Percentiles rank a stretch among this genome's conserved stretches.
phyloP scores from a whole-genome alignment of 2,329 filamentous ascomycete species.

The Xylaria sp. region DNA sequence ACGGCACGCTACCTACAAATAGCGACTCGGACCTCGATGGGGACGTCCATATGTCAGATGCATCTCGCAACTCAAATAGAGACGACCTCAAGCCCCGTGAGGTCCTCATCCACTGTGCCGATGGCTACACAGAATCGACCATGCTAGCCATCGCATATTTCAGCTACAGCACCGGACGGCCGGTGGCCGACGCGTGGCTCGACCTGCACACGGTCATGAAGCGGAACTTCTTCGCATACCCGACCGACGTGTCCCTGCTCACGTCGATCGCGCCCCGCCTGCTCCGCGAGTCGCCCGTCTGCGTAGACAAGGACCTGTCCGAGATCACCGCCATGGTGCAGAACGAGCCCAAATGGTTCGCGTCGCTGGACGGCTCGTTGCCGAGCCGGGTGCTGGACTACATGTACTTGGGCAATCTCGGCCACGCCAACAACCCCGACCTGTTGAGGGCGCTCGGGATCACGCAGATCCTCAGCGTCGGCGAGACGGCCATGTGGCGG shows the following conservation, averaged over 20 bases:
- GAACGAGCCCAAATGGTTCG: constrained; percentile 78
- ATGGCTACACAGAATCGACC: constrained; percentile 95
- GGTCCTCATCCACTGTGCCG: constrained; percentile 89
- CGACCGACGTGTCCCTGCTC: constrained; percentile 85
- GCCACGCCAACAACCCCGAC: constrained; percentile 91
- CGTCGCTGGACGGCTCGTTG: constrained; percentile 84
- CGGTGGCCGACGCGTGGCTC: constrained; percentile 86
- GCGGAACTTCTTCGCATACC: constrained; percentile 96
- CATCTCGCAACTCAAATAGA: constrained; percentile 40
- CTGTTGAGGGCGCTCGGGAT: constrained; percentile 82
- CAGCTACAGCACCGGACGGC: constrained; percentile 84
- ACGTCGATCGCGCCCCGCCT: constrained; percentile 76
- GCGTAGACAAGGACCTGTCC: constrained; percentile 53
- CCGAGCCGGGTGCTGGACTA: constrained; percentile 89
- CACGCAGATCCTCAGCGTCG: constrained; percentile 85
- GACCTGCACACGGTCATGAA: constrained; percentile 78
- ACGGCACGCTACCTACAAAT: constrained; percentile 58
- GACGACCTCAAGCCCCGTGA: constrained; percentile 58
- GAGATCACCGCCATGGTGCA: constrained; percentile 59
- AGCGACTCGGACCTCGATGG: constrained; percentile 45
- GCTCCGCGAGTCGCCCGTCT: constrained; percentile 70
- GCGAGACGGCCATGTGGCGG: constrained; percentile 84
- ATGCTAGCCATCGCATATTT: constrained; percentile 89
- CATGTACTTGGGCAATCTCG: constrained; percentile 94
- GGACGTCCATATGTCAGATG: constrained; percentile 50